Evolutionary conservation across 805 yeast species (phyloP), one percentile per base, ranked within the genome.

Genomic region (Priceomyces fermenticarens): DNA sequence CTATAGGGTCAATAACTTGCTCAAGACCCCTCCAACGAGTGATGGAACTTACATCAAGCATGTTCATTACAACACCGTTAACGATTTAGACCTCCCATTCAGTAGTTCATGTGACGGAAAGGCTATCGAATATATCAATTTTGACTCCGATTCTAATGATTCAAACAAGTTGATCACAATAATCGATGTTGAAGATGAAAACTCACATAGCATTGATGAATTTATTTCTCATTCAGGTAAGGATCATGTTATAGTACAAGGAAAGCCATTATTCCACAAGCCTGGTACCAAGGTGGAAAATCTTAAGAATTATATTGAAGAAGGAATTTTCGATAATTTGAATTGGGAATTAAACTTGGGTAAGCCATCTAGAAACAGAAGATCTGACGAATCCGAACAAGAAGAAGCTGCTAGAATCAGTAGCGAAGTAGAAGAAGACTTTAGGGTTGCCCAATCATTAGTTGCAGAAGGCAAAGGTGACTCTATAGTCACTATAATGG

Each of bases 391-490:
- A 30, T 23, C 29, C 13, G 41, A 43, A 15, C 43, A 39, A 10
- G 48, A 41, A 6, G 58, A 54, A 20, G 40, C 39, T 13, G 43
- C 43, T 35, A 31, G 39, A 30, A 32, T 36, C 31, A 32, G 15
- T 11, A 44, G 40, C 4, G 63, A 59, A 45, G 54, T 65, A 23
- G 67, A 61, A 40, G 48, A 49, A 25, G 72, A 63, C 35, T 60
- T 68, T 49, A 49, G 51, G 27, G 54, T 52, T 4, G 72, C 67
- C 11, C 65, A 64, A 43, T 47, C 65, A 17, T 49, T 61, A 39
- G 52, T 62, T 35, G 54, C 58, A 9, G 57, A 54, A 33, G 64
- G 60, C 40, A 63, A 54, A 30, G 58, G 54, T 15, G 52, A 53
- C 28, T 23, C 32, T 36, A 49, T 40, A 6, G 61, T 60, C 25